Evolutionary conservation across 805 yeast genomes (phyloP).

Genomic region (Wickerhamiella cacticola): DNA sequence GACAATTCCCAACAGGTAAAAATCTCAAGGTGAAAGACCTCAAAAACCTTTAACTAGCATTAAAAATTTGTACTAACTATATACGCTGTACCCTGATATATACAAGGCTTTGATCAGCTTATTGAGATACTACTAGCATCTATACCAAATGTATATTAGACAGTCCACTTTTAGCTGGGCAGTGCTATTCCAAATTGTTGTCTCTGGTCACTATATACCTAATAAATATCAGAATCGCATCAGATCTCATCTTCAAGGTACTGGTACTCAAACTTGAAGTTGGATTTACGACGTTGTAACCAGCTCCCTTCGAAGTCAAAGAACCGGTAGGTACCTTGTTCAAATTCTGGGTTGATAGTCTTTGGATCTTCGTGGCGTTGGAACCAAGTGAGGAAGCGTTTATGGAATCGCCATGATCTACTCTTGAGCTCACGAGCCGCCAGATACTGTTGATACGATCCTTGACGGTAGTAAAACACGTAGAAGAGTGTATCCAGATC

Average conservation of each 20-base stretch:
- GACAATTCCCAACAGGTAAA: no score
- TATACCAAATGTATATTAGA: no score
- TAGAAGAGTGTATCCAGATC: constrained; percentile 83
- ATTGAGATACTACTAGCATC: no score
- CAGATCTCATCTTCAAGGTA: constrained; percentile 33
- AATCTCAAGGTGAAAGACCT: no score
- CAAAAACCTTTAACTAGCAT: no score
- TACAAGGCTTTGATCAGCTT: no score
- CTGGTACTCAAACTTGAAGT: constrained; percentile 41
- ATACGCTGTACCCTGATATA: no score
- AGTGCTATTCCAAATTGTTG: neutral
- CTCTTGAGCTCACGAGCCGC: constrained; percentile 70
- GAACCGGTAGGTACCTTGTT: constrained; percentile 53
- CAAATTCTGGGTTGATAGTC: constrained; percentile 33
- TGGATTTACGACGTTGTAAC: constrained; percentile 49
- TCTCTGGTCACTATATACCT: neutral
- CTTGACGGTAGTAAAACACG: constrained; percentile 78
- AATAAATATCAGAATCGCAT: constrained; percentile 1
- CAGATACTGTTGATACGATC: constrained; percentile 55
- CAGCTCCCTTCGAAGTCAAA: constrained; percentile 71
- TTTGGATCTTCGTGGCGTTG: constrained; percentile 49
- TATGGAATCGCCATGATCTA: constrained; percentile 76
- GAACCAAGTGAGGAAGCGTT: constrained; percentile 68
- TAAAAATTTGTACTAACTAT: no score
- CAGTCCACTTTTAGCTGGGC: no score